Evolutionary conservation across 2,329 filamentous ascomycete genomes (phyloP).

Genomic region (Cordyceps tenuipes): DNA sequence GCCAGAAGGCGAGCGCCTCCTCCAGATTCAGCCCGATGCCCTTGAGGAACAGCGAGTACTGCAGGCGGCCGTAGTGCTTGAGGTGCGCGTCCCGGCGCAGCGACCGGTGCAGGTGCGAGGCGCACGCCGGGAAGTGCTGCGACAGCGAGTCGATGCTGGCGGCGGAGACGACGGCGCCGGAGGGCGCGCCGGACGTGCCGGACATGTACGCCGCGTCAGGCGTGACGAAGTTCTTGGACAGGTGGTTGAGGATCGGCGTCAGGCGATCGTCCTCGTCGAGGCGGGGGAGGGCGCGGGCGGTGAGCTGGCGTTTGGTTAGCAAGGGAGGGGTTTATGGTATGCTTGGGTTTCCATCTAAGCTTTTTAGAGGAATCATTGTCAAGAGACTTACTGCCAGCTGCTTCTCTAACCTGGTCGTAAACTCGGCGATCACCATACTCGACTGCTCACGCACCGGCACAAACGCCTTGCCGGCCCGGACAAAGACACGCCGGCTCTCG

Average conservation of each 20-base stretch:
- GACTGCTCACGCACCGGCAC: slow-evolving; percentile 81
- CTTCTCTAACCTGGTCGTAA: slow-evolving; percentile 67
- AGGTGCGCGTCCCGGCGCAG: slow-evolving; percentile 82
- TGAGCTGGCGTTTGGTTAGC: slow-evolving; percentile 47
- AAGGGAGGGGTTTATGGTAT: no score
- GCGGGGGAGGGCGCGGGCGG: slow-evolving; percentile 80
- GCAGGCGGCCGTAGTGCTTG: slow-evolving; percentile 86
- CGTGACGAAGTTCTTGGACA: slow-evolving; percentile 93
- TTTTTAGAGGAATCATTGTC: neutral
- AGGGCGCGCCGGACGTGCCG: slow-evolving; percentile 49
- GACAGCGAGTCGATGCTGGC: slow-evolving; percentile 69
- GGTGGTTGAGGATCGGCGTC: slow-evolving; percentile 56
- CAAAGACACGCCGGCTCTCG: slow-evolving; percentile 65
- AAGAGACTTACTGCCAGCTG: slow-evolving; percentile 61
- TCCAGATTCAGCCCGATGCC: slow-evolving; percentile 89
- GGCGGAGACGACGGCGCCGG: slow-evolving; percentile 68
- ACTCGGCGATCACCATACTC: slow-evolving; percentile 85
- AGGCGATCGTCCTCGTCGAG: slow-evolving; percentile 95
- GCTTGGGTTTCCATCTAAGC: no score
- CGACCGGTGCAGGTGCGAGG: slow-evolving; percentile 82
- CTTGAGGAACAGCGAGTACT: slow-evolving; percentile 95
- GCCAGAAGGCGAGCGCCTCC: slow-evolving; percentile 89
- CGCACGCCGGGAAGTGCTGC: slow-evolving; percentile 82
- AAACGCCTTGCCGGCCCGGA: slow-evolving; percentile 79
- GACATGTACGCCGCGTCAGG: slow-evolving; percentile 73